These are phyloP conservation scores for Neospora caninum DNA, from an alignment of 169 alveolate genomes.

Conservation along the genomic window DNA sequence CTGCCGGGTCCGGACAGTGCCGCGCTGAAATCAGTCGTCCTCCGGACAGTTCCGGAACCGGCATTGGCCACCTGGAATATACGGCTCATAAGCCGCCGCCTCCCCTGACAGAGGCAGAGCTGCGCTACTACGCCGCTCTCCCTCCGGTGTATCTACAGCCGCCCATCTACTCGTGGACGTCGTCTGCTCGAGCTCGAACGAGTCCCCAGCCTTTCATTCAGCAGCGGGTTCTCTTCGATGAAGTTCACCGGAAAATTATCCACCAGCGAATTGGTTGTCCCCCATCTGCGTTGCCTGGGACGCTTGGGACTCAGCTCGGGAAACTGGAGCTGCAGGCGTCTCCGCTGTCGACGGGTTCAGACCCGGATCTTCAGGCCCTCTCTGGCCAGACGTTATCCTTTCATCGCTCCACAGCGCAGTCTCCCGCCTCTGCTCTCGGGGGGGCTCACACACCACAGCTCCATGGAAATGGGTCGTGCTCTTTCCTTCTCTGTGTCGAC, in stretches of 20 bases:
- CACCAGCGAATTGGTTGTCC: neutral
- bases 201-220: neutral
- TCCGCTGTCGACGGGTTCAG: neutral
- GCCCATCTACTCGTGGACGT: neutral
- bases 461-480: neutral
- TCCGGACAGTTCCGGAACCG: neutral
- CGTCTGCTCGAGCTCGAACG: neutral
- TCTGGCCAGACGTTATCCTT: neutral
- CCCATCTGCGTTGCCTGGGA: neutral
- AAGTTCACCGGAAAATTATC: neutral
- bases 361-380: neutral
- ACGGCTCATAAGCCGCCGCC: neutral
- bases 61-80: neutral
- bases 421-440: neutral
- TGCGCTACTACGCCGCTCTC: neutral
- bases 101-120: constrained; percentile 25
- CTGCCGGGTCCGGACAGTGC: neutral
- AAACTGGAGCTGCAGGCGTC: neutral
- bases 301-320: neutral
- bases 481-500: neutral
- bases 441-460: neutral
- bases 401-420: neutral
- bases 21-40: neutral
- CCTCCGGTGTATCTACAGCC: neutral
- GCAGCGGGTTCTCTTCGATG: constrained; percentile 1